Conservation (phyloP, 2,329 filamentous ascomycete genomes). For the Xylaria digitata region DNA sequence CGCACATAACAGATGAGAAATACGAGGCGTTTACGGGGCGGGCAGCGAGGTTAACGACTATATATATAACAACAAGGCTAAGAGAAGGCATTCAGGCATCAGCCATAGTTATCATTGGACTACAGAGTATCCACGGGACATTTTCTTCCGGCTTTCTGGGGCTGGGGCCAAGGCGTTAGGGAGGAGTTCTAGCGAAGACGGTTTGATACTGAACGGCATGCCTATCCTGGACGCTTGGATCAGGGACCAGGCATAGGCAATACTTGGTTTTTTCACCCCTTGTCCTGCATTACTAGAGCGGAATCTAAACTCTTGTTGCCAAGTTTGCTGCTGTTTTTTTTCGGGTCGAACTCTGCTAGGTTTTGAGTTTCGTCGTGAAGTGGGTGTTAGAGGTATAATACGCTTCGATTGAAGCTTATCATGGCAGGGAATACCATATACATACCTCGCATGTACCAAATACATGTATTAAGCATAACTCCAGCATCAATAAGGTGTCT, state of each 20-base stretch:
- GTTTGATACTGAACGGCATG: not conserved
- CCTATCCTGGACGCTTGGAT: not conserved
- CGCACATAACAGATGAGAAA: not conserved
- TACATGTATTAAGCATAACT: slow-evolving; percentile 13
- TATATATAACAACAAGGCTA: not conserved
- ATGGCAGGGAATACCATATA: slow-evolving; percentile 19
- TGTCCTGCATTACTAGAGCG: too few species aligned
- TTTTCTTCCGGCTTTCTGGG: not conserved
- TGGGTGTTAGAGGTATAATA: not conserved
- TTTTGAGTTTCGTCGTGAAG: not conserved
- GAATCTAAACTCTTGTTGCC: too few species aligned
- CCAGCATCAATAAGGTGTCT: slow-evolving; percentile 10
- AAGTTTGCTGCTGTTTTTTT: not conserved
- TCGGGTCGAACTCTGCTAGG: not conserved
- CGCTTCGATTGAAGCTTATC: slow-evolving; percentile 40
- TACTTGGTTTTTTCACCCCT: too few species aligned
- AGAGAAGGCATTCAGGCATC: not conserved
- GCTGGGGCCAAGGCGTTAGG: not conserved
- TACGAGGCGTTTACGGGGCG: not conserved
- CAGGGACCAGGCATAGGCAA: not conserved
- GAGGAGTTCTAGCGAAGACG: not conserved
- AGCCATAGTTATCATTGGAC: not conserved
- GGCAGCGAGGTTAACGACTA: not conserved
- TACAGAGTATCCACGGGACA: not conserved
- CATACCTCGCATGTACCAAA: not conserved